Base-by-base conservation (phyloP, 2,329 filamentous ascomycete species). In the Beauveria australis region DNA sequence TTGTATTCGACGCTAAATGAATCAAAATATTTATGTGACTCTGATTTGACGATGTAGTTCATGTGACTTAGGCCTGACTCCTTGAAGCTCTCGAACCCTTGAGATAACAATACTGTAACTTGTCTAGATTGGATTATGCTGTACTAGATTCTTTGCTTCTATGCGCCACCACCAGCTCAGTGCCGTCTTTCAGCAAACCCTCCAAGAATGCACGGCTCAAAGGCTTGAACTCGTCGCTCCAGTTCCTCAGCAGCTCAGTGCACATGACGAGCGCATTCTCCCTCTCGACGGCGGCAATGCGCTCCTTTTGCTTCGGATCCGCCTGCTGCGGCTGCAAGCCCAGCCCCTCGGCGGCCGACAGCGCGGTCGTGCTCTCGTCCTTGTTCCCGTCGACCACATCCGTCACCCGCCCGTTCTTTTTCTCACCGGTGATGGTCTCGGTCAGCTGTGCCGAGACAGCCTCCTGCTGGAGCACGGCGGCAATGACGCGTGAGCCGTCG, bases 241-340 rank as follows among this genome's bases (percentile, higher is more conserved):
- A 73, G 49, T 74, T 75, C 66, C 76, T 77, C 46, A 85, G 66
- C 58, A 88, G 66, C 69, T 86, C 80, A 2, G 78, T 78, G 3
- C 85, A 76, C 61, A 88, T 69, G 0, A 87, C 81, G 24, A 88
- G 71, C 0, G 78, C 82, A 63, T 88, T 88, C 69, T 87, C 84
- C 9, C 83, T 76, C 65, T 87, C 84, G 6, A 82, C 74, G 62
- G 76, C 76, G 1, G 73, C 72, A 74, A 81, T 80, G 48, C 74
- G 75, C 1, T 75, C 77, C 47, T 73, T 69, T 59, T 77, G 73
- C 26, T 71, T 72, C 1, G 75, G 71, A 54, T 81, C 76, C 3
- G 75, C 74, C 62, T 79, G 79, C 65, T 78, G 79, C 53, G 79
- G 79, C 65, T 80, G 74, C 14, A 80, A 68, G 5, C 71, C 72